phyloP scores from a whole-genome alignment of 352 stramenopile genomes.

The Pythium phragmitis region DNA sequence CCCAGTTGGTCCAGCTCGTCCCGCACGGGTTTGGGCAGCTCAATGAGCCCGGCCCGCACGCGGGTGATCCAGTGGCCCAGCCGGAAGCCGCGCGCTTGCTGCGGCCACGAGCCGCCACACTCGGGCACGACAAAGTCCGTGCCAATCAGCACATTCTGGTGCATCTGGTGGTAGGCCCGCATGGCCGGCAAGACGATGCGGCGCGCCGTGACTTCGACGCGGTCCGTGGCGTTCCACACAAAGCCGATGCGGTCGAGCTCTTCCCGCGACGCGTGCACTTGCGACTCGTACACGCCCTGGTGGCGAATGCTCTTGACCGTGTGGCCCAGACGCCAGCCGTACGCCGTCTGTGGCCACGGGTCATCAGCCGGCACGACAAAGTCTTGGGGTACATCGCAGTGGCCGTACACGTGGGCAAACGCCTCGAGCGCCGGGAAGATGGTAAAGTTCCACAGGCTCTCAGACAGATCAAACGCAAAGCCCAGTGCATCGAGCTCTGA shows the following conservation, averaged over 20 bases:
- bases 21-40: constrained; percentile 38
- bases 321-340: constrained; percentile 85
- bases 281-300: constrained; percentile 67
- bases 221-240: constrained; percentile 85
- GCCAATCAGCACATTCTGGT: constrained; percentile 51
- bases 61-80: constrained; percentile 78
- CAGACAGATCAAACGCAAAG: constrained; percentile 60
- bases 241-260: constrained; percentile 91
- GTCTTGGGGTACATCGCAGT: constrained; percentile 90
- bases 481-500: constrained; percentile 51
- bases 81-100: constrained; percentile 51
- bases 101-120: constrained; percentile 49
- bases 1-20: constrained; percentile 59
- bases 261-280: constrained; percentile 68
- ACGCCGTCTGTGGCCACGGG: constrained; percentile 81
- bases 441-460: constrained; percentile 55
- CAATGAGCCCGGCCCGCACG: constrained; percentile 45
- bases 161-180: constrained; percentile 40
- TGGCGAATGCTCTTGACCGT: constrained; percentile 91
- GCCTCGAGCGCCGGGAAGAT: constrained; percentile 79
- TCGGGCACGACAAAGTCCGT: constrained; percentile 74
- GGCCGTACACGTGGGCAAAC: constrained; percentile 84
- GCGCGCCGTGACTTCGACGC: constrained; percentile 52
- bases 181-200: constrained; percentile 61
- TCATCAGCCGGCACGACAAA: constrained; percentile 84